These are phyloP conservation scores for Rubia occidens DNA, from an alignment of 305 asterid species.

Conservation along the genomic window DNA sequence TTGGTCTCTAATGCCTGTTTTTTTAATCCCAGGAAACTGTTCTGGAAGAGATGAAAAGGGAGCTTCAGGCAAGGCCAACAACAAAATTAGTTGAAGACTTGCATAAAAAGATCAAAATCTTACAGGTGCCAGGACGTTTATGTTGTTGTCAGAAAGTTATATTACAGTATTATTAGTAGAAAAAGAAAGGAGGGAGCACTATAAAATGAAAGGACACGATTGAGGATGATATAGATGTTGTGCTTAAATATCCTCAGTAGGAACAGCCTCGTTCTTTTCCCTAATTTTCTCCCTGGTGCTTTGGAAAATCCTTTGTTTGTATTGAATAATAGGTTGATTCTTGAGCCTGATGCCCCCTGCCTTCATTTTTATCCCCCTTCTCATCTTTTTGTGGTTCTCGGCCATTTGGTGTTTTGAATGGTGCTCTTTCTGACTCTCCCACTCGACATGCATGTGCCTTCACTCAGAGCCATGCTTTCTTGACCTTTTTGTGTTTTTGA, in stretches of 20 bases:
- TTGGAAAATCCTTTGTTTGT: neutral
- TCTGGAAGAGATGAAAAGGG: slow-evolving; percentile 73
- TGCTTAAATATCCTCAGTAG: neutral
- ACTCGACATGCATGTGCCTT: neutral
- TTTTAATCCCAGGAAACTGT: slow-evolving; percentile 44
- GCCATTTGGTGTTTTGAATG: neutral
- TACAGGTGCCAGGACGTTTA: slow-evolving; percentile 53
- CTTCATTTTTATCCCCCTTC: neutral
- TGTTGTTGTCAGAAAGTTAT: neutral
- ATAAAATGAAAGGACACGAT: neutral
- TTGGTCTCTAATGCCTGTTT: slow-evolving; percentile 13
- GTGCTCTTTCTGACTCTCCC: neutral
- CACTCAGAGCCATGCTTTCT: slow-evolving; percentile 1
- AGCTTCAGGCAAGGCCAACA: slow-evolving; percentile 82
- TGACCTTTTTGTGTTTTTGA: neutral
- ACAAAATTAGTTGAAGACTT: slow-evolving; percentile 78
- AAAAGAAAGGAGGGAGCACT: neutral
- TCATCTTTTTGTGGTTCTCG: neutral
- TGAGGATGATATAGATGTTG: neutral
- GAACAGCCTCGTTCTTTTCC: neutral
- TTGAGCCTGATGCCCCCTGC: neutral
- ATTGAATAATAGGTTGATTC: neutral
- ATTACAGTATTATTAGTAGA: neutral
- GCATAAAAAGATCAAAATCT: slow-evolving; percentile 84
- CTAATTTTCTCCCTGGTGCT: neutral